phyloP scores from a whole-genome alignment of 805 yeast genomes.

The Barnettozyma siamensis region DNA sequence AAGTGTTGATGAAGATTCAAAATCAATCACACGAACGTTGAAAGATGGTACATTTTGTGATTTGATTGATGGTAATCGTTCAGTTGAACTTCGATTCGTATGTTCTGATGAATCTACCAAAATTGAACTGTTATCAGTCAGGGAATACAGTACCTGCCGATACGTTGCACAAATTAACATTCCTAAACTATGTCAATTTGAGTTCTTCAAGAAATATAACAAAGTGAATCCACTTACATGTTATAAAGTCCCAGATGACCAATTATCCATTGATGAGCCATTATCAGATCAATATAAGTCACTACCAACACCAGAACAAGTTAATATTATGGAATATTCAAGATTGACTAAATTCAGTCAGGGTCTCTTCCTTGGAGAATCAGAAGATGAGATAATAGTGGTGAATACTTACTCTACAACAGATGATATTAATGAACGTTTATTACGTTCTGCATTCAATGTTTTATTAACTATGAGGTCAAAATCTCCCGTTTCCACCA shows the following conservation, averaged over 20 bases:
- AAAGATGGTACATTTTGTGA: conserved; percentile 22
- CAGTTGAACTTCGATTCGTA: conserved; percentile 18
- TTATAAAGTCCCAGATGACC: not conserved
- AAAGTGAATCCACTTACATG: not conserved
- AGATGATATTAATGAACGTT: not conserved
- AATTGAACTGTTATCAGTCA: conserved; percentile 3
- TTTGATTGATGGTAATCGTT: conserved; percentile 20
- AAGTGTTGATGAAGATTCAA: conserved; percentile 2
- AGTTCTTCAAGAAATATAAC: conserved; percentile 11
- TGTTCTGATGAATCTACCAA: conserved; percentile 14
- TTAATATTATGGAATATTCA: not conserved
- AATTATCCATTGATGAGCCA: not conserved
- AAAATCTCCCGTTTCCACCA: not conserved
- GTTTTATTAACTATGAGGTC: not conserved
- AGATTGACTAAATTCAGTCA: not conserved
- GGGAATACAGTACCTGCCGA: conserved; percentile 21
- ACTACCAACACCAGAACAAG: too few species aligned
- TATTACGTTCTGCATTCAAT: not conserved
- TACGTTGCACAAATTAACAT: conserved; percentile 18
- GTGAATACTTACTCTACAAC: not conserved
- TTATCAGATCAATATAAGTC: too few species aligned
- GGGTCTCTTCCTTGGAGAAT: conserved; percentile 4
- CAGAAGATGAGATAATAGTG: not conserved
- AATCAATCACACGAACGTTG: conserved; percentile 2
- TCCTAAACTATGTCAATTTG: conserved; percentile 19